These are phyloP conservation scores for Salvia miltiorrhiza DNA, from an alignment of 257 asterid species.

Conservation along the genomic window DNA sequence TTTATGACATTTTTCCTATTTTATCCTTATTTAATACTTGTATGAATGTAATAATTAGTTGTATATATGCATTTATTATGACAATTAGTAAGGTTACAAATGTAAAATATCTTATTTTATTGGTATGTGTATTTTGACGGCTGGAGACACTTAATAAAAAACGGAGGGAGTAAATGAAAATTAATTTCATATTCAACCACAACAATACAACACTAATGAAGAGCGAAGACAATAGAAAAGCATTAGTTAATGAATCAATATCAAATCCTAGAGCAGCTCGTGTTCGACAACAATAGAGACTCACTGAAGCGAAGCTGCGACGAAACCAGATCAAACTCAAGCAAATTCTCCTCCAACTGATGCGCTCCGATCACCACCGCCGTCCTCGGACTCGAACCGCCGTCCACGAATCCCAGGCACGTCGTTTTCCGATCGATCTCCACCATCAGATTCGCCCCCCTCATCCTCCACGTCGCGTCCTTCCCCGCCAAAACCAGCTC, in stretches of 20 bases:
- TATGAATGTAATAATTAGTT: too few relatives aligned
- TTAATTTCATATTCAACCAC: neutral
- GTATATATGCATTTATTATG: too few relatives aligned
- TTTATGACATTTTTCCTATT: too few relatives aligned
- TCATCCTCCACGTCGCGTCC: conserved; percentile 35
- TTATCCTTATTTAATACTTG: too few relatives aligned
- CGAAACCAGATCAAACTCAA: conserved; percentile 51
- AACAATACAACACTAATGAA: neutral
- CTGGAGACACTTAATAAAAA: too few relatives aligned
- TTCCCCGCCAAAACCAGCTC: conserved; percentile 45
- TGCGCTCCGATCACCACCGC: conserved; percentile 46
- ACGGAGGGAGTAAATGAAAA: too few relatives aligned
- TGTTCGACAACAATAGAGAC: conserved; percentile 35
- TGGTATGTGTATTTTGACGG: too few relatives aligned
- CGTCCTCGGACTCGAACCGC: conserved; percentile 41
- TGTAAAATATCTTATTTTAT: too few relatives aligned
- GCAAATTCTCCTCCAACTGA: conserved; percentile 48
- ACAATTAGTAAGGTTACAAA: too few relatives aligned
- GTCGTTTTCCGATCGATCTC: conserved; percentile 32
- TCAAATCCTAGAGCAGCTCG: conserved; percentile 19
- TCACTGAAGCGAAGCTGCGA: conserved; percentile 42
- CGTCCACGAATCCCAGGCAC: conserved; percentile 63
- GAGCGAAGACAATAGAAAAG: too few relatives aligned
- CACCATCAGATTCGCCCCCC: conserved; percentile 48
- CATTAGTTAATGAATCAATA: neutral